phyloP scores from a whole-genome alignment of 2,329 filamentous ascomycete species.

The Chrysoporthe austroafricana region DNA sequence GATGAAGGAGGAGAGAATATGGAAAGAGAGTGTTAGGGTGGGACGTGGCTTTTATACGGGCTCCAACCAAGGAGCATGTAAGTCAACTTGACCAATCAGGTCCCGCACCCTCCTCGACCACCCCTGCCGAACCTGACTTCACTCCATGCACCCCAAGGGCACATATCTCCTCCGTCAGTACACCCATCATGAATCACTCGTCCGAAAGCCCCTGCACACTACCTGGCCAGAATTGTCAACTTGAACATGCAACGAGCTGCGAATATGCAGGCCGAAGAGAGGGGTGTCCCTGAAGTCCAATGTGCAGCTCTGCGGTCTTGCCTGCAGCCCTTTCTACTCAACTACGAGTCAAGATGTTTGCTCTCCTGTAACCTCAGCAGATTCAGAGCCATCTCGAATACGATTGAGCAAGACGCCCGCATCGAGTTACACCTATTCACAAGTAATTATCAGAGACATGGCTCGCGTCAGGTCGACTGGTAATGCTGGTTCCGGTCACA shows the following conservation, averaged over 20 bases:
- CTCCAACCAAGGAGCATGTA: constrained; percentile 15
- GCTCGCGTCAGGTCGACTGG: neutral
- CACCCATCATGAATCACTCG: neutral
- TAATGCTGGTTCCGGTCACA: neutral
- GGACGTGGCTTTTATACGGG: constrained; percentile 28
- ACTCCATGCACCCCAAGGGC: constrained; percentile 22
- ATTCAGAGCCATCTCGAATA: neutral
- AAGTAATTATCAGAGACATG: neutral
- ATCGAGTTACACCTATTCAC: neutral
- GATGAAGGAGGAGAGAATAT: constrained; percentile 20
- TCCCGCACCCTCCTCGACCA: constrained; percentile 12
- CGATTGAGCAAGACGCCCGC: neutral
- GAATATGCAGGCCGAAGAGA: neutral
- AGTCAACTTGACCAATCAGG: constrained; percentile 25
- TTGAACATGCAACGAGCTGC: neutral
- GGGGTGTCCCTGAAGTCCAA: neutral
- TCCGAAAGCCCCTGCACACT: neutral
- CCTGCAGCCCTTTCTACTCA: neutral
- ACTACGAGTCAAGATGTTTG: neutral
- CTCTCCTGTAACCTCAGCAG: neutral
- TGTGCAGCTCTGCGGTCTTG: neutral
- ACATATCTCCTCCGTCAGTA: constrained; percentile 5
- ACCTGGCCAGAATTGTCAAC: neutral
- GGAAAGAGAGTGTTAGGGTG: constrained; percentile 15
- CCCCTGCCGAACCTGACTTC: constrained; percentile 24